Evolutionary conservation across 805 yeast species (phyloP).

Genomic region (Starmerella vaccinii): DNA sequence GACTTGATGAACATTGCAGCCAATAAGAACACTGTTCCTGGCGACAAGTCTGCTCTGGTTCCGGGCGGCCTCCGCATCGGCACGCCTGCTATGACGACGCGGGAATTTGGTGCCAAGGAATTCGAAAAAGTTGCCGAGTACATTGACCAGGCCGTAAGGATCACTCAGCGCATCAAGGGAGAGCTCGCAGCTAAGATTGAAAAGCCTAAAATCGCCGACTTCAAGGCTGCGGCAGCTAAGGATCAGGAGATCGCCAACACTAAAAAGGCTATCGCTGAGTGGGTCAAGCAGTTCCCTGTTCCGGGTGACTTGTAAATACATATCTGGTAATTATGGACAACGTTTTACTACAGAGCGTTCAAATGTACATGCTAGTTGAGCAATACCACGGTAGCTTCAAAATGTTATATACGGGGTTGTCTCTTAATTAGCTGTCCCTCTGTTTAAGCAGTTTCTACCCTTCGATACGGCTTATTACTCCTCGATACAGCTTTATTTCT

Average conservation of each 20-base stretch:
- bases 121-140: conserved; percentile 69
- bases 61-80: conserved; percentile 97
- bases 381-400: no score
- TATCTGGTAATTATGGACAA: neutral
- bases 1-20: conserved; percentile 89
- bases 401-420: no score
- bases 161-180: conserved; percentile 56
- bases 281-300: conserved; percentile 72
- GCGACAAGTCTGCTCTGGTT: conserved; percentile 88
- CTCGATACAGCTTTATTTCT: no score
- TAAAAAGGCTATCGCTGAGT: conserved; percentile 54
- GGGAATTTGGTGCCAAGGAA: conserved; percentile 75
- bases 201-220: conserved; percentile 47
- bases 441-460: no score
- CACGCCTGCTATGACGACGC: conserved; percentile 97
- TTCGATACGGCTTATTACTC: no score
- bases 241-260: conserved; percentile 50
- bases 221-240: conserved; percentile 55
- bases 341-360: neutral
- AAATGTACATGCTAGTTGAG: no score
- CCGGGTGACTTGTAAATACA: conserved; percentile 36
- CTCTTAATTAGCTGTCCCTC: no score
- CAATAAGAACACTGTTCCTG: conserved; percentile 93
- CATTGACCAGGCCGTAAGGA: conserved; percentile 67
- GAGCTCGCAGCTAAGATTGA: conserved; percentile 54